Evolutionary conservation across 805 yeast genomes (phyloP).

Genomic region (Pichia paraexigua): DNA sequence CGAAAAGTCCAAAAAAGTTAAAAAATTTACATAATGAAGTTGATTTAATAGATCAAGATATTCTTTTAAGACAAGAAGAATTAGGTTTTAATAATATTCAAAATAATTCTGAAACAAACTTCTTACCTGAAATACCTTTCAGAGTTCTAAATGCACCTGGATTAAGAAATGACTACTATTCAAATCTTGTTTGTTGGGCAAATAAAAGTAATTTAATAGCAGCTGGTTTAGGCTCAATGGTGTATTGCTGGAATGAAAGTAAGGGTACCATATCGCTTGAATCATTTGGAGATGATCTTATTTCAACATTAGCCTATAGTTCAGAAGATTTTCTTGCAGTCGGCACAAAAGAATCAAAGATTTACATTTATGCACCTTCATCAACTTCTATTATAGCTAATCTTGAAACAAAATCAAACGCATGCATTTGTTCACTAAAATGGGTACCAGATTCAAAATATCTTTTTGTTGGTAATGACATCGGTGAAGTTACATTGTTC

Average conservation of each 20-base stretch:
- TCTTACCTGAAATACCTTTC: constrained; percentile 35
- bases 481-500: constrained; percentile 47
- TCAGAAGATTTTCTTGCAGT: constrained; percentile 39
- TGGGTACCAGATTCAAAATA: constrained; percentile 44
- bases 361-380: constrained; percentile 31
- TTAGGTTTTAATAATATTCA: background rate
- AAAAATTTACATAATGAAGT: background rate
- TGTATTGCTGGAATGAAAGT: constrained; percentile 55
- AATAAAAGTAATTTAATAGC: constrained; percentile 39
- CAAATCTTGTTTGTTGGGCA: constrained; percentile 73
- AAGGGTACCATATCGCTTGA: constrained; percentile 39
- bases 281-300: constrained; percentile 32
- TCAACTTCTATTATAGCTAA: constrained; percentile 17
- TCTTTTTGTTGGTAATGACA: constrained; percentile 60
- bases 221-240: constrained; percentile 56
- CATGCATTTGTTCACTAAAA: constrained; percentile 47
- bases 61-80: background rate
- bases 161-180: constrained; percentile 67
- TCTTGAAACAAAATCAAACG: constrained; percentile 21
- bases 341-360: constrained; percentile 51
- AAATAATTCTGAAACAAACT: constrained; percentile 12
- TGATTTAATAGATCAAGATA: background rate
- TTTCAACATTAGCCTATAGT: constrained; percentile 55
- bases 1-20: constrained; percentile 11
- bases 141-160: constrained; percentile 62